Percentiles rank a stretch among this genome's conserved stretches.
Conservation (phyloP, 768 basidiomycete genomes). For the Auricularia cornea region DNA sequence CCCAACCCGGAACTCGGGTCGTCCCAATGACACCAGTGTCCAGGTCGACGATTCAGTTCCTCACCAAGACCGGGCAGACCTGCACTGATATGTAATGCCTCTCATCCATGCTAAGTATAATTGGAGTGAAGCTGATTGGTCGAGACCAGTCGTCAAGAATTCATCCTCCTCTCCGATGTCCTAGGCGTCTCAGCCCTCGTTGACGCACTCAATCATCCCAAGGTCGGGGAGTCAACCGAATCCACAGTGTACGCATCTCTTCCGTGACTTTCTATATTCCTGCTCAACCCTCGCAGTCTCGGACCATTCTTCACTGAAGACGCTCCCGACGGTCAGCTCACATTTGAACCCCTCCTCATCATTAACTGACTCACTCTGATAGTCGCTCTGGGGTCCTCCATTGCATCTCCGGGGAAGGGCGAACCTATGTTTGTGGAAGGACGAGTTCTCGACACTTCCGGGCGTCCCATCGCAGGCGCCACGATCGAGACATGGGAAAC, state of each 20-base stretch:
- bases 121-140: slow-evolving; percentile 29
- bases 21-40: not conserved
- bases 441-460: slow-evolving; percentile 50
- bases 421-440: slow-evolving; percentile 79
- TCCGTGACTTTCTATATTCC: not conserved
- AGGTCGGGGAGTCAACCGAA: slow-evolving; percentile 55
- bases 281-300: slow-evolving; percentile 21
- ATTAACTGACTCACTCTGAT: not conserved
- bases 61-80: slow-evolving; percentile 66
- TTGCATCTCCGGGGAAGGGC: slow-evolving; percentile 83
- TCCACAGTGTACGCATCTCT: slow-evolving; percentile 39
- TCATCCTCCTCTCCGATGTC: slow-evolving; percentile 78
- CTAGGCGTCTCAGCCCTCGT: slow-evolving; percentile 74
- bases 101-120: not conserved
- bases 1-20: too few species aligned
- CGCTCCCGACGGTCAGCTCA: slow-evolving; percentile 52
- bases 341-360: not conserved
- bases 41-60: slow-evolving; percentile 59
- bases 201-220: slow-evolving; percentile 64
- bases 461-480: slow-evolving; percentile 56
- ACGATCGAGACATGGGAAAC: slow-evolving; percentile 82
- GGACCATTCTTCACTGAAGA: slow-evolving; percentile 81
- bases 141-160: slow-evolving; percentile 40
- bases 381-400: slow-evolving; percentile 66
- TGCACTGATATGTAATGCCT: slow-evolving; percentile 44